These are phyloP conservation scores for Sequoiadendron giganteum DNA, from an alignment of 75 land plant species.

Conservation along the genomic window DNA sequence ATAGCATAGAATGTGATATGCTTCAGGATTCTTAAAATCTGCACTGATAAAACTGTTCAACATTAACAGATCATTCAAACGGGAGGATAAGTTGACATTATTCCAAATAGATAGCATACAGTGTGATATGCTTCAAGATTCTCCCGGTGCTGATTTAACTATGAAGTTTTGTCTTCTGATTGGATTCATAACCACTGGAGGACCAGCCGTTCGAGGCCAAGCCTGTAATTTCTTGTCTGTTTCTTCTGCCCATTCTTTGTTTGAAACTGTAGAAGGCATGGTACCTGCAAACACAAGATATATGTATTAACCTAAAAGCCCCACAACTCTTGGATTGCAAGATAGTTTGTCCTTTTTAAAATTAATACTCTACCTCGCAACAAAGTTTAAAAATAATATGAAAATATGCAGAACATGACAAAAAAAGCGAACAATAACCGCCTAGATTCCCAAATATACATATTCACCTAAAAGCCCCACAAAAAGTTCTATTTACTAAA, in stretches of 20 bases:
- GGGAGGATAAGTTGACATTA: neutral
- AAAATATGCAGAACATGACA: too few relatives aligned
- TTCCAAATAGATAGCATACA: neutral
- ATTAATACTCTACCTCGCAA: too few relatives aligned
- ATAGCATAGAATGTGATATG: too few relatives aligned
- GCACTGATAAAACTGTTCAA: neutral
- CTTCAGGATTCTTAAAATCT: neutral
- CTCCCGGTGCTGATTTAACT: slow-evolving; percentile 18
- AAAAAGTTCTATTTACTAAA: neutral
- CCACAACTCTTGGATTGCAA: neutral
- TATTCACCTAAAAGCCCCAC: neutral
- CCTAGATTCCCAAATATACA: neutral
- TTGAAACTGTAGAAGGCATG: slow-evolving; percentile 42
- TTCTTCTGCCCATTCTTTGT: slow-evolving; percentile 51
- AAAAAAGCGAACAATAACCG: too few relatives aligned
- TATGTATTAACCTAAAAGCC: neutral
- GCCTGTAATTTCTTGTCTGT: slow-evolving; percentile 60
- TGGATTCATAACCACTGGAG: slow-evolving; percentile 72
- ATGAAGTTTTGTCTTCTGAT: slow-evolving; percentile 61
- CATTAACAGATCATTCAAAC: neutral
- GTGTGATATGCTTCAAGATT: neutral
- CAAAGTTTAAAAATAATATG: too few relatives aligned
- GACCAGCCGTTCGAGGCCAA: slow-evolving; percentile 65
- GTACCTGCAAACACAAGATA: slow-evolving; percentile 27
- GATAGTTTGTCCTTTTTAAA: neutral